These are phyloP conservation scores for Avicennia marina DNA, from an alignment of 257 asterid species.

Conservation along the genomic window DNA sequence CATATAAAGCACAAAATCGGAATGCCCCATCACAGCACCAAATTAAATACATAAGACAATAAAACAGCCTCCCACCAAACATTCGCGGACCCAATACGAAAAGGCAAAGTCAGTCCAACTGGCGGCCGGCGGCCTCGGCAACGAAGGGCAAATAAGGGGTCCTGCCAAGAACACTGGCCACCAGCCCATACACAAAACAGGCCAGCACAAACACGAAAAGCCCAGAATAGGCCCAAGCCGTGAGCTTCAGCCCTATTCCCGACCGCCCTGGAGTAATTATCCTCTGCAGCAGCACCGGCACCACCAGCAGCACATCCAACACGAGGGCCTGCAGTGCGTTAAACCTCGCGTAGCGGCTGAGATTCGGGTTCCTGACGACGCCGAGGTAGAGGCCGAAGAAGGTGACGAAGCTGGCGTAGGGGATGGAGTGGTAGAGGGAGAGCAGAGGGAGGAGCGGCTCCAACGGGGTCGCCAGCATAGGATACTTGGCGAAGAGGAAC, in stretches of 20 bases:
- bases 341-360: constrained; percentile 72
- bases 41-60: too few relatives aligned
- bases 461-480: constrained; percentile 57
- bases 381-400: constrained; percentile 83
- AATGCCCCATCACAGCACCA: too few relatives aligned
- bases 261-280: constrained; percentile 61
- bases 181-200: constrained; percentile 74
- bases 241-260: constrained; percentile 57
- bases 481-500: constrained; percentile 72
- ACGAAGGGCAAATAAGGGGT: constrained; percentile 85
- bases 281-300: constrained; percentile 79
- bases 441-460: constrained; percentile 76
- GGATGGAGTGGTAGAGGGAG: constrained; percentile 77
- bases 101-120: constrained; percentile 39
- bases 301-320: constrained; percentile 70
- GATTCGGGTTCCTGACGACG: constrained; percentile 54
- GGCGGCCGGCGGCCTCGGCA: constrained; percentile 80
- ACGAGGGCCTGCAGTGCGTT: constrained; percentile 89
- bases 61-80: too few relatives aligned
- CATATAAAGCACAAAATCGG: too few relatives aligned
- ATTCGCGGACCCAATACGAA: too few relatives aligned
- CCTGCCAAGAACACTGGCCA: constrained; percentile 62
- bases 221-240: constrained; percentile 61
- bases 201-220: constrained; percentile 59
- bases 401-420: constrained; percentile 80